Conservation (phyloP, 2,329 filamentous ascomycete genomes). For the Stromatinia cepivora region DNA sequence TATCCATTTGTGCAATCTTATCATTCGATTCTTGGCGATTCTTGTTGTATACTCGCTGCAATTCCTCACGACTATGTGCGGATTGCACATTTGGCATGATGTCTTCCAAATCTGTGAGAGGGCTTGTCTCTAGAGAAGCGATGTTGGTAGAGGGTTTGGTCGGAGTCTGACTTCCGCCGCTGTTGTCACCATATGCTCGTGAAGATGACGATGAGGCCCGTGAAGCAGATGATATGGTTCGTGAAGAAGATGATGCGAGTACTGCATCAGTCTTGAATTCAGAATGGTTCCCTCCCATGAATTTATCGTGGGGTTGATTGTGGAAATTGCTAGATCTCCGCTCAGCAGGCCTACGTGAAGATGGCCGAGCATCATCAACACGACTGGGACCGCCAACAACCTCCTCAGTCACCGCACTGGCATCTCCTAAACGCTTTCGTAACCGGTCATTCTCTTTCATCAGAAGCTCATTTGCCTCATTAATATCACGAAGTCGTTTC, state of each 20-base stretch:
- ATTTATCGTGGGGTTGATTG: neutral
- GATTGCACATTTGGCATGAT: constrained; percentile 9
- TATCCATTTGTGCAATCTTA: neutral
- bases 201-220: neutral
- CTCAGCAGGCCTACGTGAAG: constrained; percentile 14
- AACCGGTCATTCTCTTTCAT: constrained; percentile 17
- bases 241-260: neutral
- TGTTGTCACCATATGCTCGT: neutral
- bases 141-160: constrained; percentile 22
- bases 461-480: neutral
- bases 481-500: neutral
- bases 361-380: neutral
- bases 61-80: constrained; percentile 13
- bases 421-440: neutral
- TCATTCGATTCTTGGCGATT: neutral
- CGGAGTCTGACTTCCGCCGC: neutral
- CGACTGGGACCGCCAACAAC: neutral
- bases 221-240: neutral
- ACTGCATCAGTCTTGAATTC: neutral
- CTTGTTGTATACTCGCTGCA: constrained; percentile 17
- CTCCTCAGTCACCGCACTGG: neutral
- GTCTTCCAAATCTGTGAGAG: constrained; percentile 17
- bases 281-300: neutral
- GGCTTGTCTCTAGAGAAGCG: constrained; percentile 13
- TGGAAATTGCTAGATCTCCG: constrained; percentile 6